Conservation (phyloP, 2,329 filamentous ascomycete genomes). For the Graphiopsis chlorocephala region DNA sequence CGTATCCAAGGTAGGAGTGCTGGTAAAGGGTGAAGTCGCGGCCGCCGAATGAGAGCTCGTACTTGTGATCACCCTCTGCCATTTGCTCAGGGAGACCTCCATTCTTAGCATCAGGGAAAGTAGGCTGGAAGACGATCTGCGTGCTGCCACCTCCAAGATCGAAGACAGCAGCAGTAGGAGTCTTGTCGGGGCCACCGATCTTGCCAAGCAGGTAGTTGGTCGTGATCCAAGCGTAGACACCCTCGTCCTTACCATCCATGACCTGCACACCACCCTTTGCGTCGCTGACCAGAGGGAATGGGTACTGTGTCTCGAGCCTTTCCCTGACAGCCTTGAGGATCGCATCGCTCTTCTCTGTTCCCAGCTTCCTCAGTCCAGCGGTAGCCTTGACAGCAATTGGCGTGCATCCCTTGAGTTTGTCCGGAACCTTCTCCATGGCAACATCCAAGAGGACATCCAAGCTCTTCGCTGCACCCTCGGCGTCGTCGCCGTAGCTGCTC, state of each 20-base stretch:
- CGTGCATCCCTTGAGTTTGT: constrained; percentile 85
- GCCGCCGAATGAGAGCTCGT: constrained; percentile 84
- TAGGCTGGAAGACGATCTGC: constrained; percentile 97
- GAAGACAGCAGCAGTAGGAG: constrained; percentile 88
- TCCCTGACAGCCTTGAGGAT: constrained; percentile 82
- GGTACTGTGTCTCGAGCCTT: constrained; percentile 83
- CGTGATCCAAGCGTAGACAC: constrained; percentile 98
- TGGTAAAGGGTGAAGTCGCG: constrained; percentile 92
- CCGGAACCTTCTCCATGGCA: constrained; percentile 79
- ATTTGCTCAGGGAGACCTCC: constrained; percentile 85
- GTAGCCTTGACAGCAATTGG: constrained; percentile 98
- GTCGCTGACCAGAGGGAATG: constrained; percentile 86
- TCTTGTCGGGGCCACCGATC: constrained; percentile 88
- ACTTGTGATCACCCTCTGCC: constrained; percentile 91
- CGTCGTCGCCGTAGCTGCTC: constrained; percentile 83
- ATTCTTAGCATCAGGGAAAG: constrained; percentile 68
- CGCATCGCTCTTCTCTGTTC: constrained; percentile 72
- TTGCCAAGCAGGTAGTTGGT: constrained; percentile 98
- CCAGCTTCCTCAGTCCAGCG: constrained; percentile 85
- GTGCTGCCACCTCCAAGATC: constrained; percentile 96
- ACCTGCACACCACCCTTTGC: constrained; percentile 87
- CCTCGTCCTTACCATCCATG: constrained; percentile 96
- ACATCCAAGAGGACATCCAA: constrained; percentile 84
- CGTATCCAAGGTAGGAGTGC: constrained; percentile 95
- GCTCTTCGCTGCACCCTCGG: constrained; percentile 82